These are phyloP conservation scores for Alternaria postmessia DNA, from an alignment of 2,329 filamentous ascomycete genomes.

Conservation along the genomic window DNA sequence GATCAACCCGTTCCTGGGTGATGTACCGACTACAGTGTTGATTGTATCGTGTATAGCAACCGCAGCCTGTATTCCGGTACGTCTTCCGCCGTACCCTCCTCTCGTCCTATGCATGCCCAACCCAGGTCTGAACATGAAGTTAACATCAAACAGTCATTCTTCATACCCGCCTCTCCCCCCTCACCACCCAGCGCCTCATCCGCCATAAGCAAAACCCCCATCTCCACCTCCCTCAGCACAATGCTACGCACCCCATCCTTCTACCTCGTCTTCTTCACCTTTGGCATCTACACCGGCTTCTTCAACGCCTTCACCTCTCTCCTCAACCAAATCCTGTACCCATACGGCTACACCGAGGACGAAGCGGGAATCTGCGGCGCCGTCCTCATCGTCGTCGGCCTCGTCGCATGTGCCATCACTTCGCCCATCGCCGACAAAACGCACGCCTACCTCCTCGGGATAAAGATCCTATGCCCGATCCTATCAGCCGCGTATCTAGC, in stretches of 20 bases:
- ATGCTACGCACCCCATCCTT: conserved; percentile 70
- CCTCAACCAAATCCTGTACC: conserved; percentile 86
- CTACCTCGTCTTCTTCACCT: conserved; percentile 83
- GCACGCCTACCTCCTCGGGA: conserved; percentile 77
- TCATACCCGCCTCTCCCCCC: conserved; percentile 78
- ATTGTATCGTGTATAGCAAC: conserved; percentile 84
- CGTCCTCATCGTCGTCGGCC: conserved; percentile 85
- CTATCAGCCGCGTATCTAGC: conserved; percentile 76
- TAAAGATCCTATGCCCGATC: conserved; percentile 78
- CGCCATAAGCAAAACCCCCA: conserved; percentile 61
- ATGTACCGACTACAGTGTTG: conserved; percentile 81
- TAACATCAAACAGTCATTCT: conserved; percentile 71
- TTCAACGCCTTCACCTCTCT: conserved; percentile 93
- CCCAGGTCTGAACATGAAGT: too few species aligned
- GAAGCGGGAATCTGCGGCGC: conserved; percentile 90
- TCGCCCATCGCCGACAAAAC: conserved; percentile 86
- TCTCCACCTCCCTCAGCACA: conserved; percentile 60
- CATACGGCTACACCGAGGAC: conserved; percentile 83
- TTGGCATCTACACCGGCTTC: conserved; percentile 83
- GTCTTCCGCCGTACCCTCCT: too few species aligned
- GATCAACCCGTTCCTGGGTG: conserved; percentile 79
- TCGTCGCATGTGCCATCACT: conserved; percentile 76
- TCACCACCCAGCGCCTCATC: conserved; percentile 77
- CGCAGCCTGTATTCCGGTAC: conserved; percentile 68
- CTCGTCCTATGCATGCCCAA: too few species aligned